Evolutionary conservation across 345 rosid genomes (phyloP), one percentile per base, ranked within the genome.

Genomic region (Salix arbutifolia): DNA sequence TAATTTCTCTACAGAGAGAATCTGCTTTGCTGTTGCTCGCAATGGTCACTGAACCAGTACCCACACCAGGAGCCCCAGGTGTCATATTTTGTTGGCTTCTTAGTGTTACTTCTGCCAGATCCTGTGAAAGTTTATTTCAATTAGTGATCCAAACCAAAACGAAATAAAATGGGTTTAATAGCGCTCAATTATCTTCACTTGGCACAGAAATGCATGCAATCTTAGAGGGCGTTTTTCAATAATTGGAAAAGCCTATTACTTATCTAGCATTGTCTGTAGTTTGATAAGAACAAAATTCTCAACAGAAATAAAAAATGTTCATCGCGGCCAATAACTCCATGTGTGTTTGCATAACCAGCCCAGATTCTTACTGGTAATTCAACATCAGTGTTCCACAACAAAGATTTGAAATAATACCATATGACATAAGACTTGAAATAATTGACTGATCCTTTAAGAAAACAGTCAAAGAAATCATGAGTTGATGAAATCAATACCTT

Each of bases 1-100:
- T 61, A 78, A 73, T 40, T 30, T 78, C 77, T 30, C 42, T n/a
- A 14, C 23, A 68, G 12, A 62, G 40, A 67, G 74, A 23, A 56
- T 10, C 61, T 18, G 28, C 46, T 16, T 37, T 26, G 56, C 61
- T 64, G 46, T 64, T 67, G 35, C 73, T 46, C 12, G 69, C 31
- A 67, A 16, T 62, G 72, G 65, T 50, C 30, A n/a, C 70, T 18
- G 69, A 21, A 71, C 25, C 53, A 35, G 70, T 10, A 62, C 52
- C 65, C 46, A 44, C 75, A 35, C 25, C 50, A 16, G 65, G 37
- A 19, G 70, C 75, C 50, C 12, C 50, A 44, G 65, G 21, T 23
- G 50, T 3, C 3, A 14, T 50, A 70, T 48, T 65, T 52, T 65
- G 71, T 65, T 21, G 75, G 38, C 48, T 25, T 44, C 48, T 48